Percentiles rank a stretch among this genome's conserved stretches.
Conservation (phyloP, 2,329 filamentous ascomycete genomes). For the Cordyceps tenuipes region DNA sequence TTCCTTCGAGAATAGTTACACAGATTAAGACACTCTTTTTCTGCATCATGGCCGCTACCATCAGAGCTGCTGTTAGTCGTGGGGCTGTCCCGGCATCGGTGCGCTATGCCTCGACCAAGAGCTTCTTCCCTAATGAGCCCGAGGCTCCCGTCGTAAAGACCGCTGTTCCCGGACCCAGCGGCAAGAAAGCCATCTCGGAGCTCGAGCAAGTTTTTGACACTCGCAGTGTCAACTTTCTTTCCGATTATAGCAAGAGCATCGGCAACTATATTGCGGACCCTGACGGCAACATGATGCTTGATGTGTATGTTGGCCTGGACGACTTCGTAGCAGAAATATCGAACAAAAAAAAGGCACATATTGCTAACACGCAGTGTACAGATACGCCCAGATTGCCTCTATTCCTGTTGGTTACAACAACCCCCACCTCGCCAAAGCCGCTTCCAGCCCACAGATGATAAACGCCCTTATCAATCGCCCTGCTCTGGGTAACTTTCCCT, state of each 20-base stretch:
- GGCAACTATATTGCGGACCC: constrained; percentile 76
- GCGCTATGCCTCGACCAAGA: constrained; percentile 26
- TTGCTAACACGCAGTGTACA: constrained; percentile 21
- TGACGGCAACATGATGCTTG: constrained; percentile 64
- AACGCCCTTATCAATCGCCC: constrained; percentile 79
- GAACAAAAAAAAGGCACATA: not conserved
- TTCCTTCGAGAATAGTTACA: not conserved
- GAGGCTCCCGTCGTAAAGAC: constrained; percentile 45
- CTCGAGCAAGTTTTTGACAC: constrained; percentile 78
- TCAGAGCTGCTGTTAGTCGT: constrained; percentile 7
- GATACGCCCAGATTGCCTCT: constrained; percentile 85
- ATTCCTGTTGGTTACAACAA: constrained; percentile 94
- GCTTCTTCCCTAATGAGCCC: constrained; percentile 43
- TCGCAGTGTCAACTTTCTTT: constrained; percentile 74
- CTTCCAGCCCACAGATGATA: constrained; percentile 69
- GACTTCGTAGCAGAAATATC: not conserved
- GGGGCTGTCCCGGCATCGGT: constrained; percentile 15
- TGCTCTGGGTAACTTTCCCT: constrained; percentile 84
- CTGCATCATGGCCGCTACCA: constrained; percentile 5
- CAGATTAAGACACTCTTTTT: not conserved
- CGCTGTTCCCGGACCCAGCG: constrained; percentile 67
- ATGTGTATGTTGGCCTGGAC: constrained; percentile 45
- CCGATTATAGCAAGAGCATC: constrained; percentile 62
- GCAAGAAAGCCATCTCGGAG: constrained; percentile 59
- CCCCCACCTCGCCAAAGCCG: constrained; percentile 60